These are phyloP conservation scores for Populus ilicifolia DNA, from an alignment of 345 rosid genomes.

Conservation along the genomic window DNA sequence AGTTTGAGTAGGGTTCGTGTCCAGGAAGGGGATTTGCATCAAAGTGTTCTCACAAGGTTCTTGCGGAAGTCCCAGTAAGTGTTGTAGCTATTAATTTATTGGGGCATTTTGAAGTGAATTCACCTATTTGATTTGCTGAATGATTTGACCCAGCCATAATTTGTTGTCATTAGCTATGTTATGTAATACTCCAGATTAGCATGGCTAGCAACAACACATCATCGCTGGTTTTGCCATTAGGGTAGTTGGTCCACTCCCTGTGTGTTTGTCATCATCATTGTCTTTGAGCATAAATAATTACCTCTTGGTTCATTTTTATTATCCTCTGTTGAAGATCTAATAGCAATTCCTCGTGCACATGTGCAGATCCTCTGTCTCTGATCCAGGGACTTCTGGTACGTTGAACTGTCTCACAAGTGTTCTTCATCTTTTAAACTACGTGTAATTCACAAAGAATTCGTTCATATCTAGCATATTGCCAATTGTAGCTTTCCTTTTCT, in stretches of 20 bases:
- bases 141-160: background rate
- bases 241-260: background rate
- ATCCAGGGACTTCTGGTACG: slow-evolving; percentile 69
- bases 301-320: background rate
- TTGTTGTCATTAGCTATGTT: background rate
- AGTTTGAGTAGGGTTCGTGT: slow-evolving; percentile 73
- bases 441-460: background rate
- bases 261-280: background rate
- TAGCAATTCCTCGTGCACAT: background rate
- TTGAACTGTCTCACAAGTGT: background rate
- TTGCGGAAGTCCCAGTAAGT: slow-evolving; percentile 90
- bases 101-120: slow-evolving; percentile 2
- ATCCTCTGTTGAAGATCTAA: background rate
- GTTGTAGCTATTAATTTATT: slow-evolving; percentile 1
- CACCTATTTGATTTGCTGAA: background rate
- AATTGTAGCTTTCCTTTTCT: background rate
- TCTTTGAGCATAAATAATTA: too few relatives aligned
- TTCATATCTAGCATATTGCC: background rate
- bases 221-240: background rate
- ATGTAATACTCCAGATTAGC: background rate
- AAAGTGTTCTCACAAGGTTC: slow-evolving; percentile 67
- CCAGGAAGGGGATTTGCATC: slow-evolving; percentile 83
- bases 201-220: background rate
- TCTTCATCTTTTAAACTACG: background rate
- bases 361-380: slow-evolving; percentile 79